Evolutionary conservation across 768 basidiomycete species (phyloP).

Genomic region (Trametes sanguinea): DNA sequence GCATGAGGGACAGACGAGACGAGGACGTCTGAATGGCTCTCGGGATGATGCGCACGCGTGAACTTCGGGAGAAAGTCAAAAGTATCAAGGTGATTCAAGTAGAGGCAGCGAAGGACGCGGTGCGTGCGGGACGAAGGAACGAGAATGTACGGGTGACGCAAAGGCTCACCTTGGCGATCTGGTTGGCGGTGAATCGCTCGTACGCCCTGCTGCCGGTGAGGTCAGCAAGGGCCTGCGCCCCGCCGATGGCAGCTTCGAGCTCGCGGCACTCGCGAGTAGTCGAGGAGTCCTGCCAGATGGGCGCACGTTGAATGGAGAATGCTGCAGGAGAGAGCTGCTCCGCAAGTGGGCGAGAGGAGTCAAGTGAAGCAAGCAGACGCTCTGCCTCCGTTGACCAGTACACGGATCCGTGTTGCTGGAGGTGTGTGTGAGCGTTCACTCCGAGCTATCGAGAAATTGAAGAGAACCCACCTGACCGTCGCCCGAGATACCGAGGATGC

Average conservation of each 20-base stretch:
- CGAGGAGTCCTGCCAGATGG: constrained; percentile 93
- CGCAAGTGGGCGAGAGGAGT: constrained; percentile 50
- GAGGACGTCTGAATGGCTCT: not conserved
- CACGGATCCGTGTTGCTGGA: constrained; percentile 84
- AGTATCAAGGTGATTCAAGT: not conserved
- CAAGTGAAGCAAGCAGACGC: constrained; percentile 51
- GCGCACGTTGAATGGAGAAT: constrained; percentile 67
- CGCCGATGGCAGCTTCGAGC: constrained; percentile 68
- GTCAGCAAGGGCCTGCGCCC: constrained; percentile 69
- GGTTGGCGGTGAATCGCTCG: constrained; percentile 85
- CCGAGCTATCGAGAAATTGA: not conserved
- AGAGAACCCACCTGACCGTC: constrained; percentile 65
- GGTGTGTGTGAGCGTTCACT: not conserved
- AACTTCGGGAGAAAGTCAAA: constrained; percentile 13
- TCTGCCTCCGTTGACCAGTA: constrained; percentile 72
- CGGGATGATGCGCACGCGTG: constrained; percentile 13
- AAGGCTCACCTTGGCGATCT: constrained; percentile 68
- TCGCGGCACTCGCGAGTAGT: constrained; percentile 73
- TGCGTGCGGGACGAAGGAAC: constrained; percentile 7
- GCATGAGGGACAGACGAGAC: not conserved
- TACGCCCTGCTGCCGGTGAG: constrained; percentile 83
- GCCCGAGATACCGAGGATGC: constrained; percentile 69
- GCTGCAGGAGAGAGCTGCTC: constrained; percentile 64
- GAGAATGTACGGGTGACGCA: not conserved
- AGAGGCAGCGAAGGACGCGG: not conserved